Evolutionary conservation across 192 early-diverging fungal genomes (phyloP).

Genomic region (Coemansia biformis): DNA sequence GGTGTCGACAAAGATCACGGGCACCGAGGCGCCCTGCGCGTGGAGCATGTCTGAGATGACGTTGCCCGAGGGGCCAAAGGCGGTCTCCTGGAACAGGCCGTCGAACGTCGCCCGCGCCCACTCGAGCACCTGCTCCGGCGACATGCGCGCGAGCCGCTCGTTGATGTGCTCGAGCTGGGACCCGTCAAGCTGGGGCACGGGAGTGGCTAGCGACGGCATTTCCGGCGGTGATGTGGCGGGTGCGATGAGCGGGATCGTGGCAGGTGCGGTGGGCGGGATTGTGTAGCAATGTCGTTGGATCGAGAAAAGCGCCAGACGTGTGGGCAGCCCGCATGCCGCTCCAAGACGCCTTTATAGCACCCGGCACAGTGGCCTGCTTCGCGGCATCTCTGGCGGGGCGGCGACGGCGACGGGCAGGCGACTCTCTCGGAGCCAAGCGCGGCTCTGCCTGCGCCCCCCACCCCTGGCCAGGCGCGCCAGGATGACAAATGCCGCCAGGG

Average conservation of each 20-base stretch:
- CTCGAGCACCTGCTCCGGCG: constrained; percentile 73
- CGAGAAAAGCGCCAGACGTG: no score
- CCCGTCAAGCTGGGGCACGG: constrained; percentile 44
- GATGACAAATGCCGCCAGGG: no score
- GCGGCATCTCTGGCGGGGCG: no score
- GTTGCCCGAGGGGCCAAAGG: constrained; percentile 88
- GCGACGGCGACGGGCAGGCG: no score
- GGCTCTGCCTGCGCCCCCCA: no score
- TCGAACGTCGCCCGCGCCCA: constrained; percentile 82
- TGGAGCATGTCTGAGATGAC: constrained; percentile 82
- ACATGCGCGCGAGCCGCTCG: constrained; percentile 59
- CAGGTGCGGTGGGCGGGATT: neutral
- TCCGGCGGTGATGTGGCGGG: neutral
- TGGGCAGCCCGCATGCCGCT: no score
- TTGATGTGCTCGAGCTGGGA: constrained; percentile 67
- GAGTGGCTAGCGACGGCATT: constrained; percentile 36
- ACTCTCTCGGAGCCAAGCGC: no score
- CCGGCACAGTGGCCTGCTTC: no score
- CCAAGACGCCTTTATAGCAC: no score
- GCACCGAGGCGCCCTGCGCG: constrained; percentile 53
- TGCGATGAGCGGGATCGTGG: neutral
- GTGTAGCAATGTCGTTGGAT: no score
- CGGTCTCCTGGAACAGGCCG: constrained; percentile 85
- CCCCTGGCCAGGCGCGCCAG: no score
- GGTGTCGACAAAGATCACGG: constrained; percentile 90